phyloP scores from a whole-genome alignment of 805 yeast species.

The Diddensiella caesifluorescens region DNA sequence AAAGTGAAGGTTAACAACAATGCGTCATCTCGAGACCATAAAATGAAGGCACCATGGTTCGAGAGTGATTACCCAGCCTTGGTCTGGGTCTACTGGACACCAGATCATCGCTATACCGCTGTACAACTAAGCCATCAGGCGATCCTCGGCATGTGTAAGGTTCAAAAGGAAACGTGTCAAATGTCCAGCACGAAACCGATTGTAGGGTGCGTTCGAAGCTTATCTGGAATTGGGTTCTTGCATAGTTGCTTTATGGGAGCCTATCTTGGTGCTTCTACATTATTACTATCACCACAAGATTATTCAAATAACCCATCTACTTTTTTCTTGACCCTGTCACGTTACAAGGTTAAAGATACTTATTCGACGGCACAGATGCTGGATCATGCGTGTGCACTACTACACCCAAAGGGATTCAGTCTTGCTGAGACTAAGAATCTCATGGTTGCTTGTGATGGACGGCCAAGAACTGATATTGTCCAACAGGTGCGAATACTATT shows the following conservation, averaged over 20 bases:
- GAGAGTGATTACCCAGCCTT: conserved; percentile 45
- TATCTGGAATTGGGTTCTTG: conserved; percentile 80
- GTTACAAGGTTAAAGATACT: conserved; percentile 78
- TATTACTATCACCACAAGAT: conserved; percentile 70
- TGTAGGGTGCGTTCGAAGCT: conserved; percentile 81
- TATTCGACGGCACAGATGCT: conserved; percentile 82
- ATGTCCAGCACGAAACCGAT: conserved; percentile 66
- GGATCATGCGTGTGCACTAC: conserved; percentile 57
- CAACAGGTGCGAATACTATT: conserved; percentile 57
- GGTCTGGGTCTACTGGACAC: conserved; percentile 64
- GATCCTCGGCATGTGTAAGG: conserved; percentile 75
- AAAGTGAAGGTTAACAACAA: conserved; percentile 42
- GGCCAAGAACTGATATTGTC: conserved; percentile 60
- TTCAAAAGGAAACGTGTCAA: conserved; percentile 87
- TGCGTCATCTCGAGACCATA: conserved; percentile 23
- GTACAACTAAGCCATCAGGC: conserved; percentile 51
- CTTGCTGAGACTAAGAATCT: conserved; percentile 67
- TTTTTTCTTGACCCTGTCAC: conserved; percentile 63
- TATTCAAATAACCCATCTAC: conserved; percentile 68
- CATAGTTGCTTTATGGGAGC: conserved; percentile 82
- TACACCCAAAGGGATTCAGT: conserved; percentile 56
- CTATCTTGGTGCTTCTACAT: conserved; percentile 81
- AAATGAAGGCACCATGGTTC: conserved; percentile 23
- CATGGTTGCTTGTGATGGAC: conserved; percentile 71
- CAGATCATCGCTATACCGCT: conserved; percentile 65